Percentiles rank a stretch among this genome's conserved stretches.
phyloP scores from a whole-genome alignment of 441 rosid genomes.

The Metrosideros polymorpha region DNA sequence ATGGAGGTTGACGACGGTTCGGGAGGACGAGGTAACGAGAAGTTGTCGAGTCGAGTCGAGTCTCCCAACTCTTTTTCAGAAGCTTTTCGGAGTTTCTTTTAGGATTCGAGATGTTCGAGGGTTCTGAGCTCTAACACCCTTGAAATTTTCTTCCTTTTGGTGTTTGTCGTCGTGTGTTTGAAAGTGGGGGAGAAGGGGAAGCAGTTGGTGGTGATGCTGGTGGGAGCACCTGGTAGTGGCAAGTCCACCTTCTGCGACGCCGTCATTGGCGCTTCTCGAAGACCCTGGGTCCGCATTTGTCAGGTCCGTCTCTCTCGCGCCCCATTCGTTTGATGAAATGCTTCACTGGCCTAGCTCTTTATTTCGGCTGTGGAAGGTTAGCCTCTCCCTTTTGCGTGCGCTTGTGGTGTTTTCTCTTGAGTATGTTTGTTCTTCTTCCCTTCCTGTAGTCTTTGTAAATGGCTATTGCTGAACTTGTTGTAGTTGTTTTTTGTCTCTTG shows the following conservation, averaged over 20 bases:
- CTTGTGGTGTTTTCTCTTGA: background rate
- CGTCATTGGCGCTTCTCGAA: slow-evolving; percentile 39
- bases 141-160: background rate
- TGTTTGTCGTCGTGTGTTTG: background rate
- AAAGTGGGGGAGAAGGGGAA: slow-evolving; percentile 25
- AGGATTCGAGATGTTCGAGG: background rate
- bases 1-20: slow-evolving; percentile 22
- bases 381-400: background rate
- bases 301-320: slow-evolving; percentile 39
- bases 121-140: background rate
- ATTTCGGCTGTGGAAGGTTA: background rate
- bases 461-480: background rate
- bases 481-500: background rate
- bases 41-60: background rate
- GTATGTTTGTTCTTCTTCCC: background rate
- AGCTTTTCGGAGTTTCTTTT: background rate
- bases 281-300: slow-evolving; percentile 88
- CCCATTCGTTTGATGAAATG: slow-evolving; percentile 32
- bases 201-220: slow-evolving; percentile 36
- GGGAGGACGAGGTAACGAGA: slow-evolving; percentile 12
- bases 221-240: slow-evolving; percentile 93
- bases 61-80: background rate
- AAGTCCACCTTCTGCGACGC: slow-evolving; percentile 78
- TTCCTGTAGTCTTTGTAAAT: background rate
- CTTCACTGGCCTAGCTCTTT: slow-evolving; percentile 1